Percentiles rank a stretch among this genome's conserved stretches.
These are phyloP conservation scores for Dactylonectria macrodidyma DNA, from an alignment of 2,329 filamentous ascomycete genomes.

Conservation along the genomic window DNA sequence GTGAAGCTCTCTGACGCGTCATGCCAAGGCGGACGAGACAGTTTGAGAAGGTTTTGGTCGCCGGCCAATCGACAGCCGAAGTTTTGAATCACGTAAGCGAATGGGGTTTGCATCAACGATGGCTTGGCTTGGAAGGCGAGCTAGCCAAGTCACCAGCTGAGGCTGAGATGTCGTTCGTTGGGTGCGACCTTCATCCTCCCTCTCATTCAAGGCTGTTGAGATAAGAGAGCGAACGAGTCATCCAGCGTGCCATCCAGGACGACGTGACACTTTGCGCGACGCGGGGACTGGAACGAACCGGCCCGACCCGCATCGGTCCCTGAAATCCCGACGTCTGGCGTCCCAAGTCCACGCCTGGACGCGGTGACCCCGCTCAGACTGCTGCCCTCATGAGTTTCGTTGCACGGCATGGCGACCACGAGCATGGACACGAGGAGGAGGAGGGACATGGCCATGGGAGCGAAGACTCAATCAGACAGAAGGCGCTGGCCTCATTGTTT, in stretches of 20 bases:
- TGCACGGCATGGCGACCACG: conserved; percentile 42
- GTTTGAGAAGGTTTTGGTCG: conserved; percentile 44
- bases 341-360: background rate
- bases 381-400: conserved; percentile 35
- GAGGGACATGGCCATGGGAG: conserved; percentile 31
- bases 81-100: conserved; percentile 45
- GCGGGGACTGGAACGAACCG: conserved; percentile 27
- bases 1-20: too few species aligned
- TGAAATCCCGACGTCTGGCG: conserved; percentile 15
- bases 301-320: conserved; percentile 18
- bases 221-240: conserved; percentile 4
- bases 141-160: background rate
- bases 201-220: background rate
- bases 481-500: conserved; percentile 44
- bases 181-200: conserved; percentile 1
- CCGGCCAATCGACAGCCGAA: conserved; percentile 35
- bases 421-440: conserved; percentile 34
- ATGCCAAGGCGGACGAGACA: conserved; percentile 14
- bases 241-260: background rate
- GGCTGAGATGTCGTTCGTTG: background rate
- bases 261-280: background rate
- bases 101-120: conserved; percentile 14
- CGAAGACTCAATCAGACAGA: conserved; percentile 45
- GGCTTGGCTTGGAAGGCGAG: background rate
- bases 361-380: background rate